Percentiles rank a stretch among this genome's conserved stretches.
These are phyloP conservation scores for Diplocarpon rosae DNA, from an alignment of 2,329 filamentous ascomycete genomes.

Conservation along the genomic window DNA sequence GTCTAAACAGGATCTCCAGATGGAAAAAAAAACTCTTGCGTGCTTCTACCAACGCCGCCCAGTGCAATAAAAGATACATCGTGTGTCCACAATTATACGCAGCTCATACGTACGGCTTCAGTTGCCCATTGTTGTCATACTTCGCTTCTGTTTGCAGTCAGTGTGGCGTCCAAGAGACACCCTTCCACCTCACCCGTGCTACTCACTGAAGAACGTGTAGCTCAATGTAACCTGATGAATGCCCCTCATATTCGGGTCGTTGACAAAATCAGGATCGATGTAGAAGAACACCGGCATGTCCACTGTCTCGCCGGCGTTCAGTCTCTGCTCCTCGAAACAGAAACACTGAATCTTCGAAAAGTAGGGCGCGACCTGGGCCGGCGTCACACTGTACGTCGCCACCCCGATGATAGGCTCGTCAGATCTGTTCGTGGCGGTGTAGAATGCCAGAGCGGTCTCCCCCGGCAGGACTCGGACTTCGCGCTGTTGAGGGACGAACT, in stretches of 20 bases:
- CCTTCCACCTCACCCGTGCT: not conserved
- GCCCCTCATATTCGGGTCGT: conserved; percentile 83
- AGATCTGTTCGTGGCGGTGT: conserved; percentile 88
- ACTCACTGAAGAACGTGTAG: conserved; percentile 97
- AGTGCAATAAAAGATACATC: not conserved
- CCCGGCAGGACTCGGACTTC: conserved; percentile 92
- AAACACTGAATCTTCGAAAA: conserved; percentile 99
- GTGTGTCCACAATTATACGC: not conserved
- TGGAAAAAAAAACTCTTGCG: too few relatives aligned
- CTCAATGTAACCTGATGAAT: conserved; percentile 92
- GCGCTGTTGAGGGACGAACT: conserved; percentile 91
- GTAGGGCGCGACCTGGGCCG: conserved; percentile 89
- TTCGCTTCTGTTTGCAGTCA: conserved; percentile 54
- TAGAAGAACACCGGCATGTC: conserved; percentile 99
- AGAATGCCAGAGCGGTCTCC: conserved; percentile 94
- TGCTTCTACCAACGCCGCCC: not conserved
- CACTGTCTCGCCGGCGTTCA: conserved; percentile 91
- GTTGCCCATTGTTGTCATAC: conserved; percentile 70
- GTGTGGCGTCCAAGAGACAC: conserved; percentile 10
- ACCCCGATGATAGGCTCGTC: conserved; percentile 93
- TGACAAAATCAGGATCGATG: conserved; percentile 88
- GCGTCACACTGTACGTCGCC: conserved; percentile 94
- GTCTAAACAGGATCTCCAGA: too few relatives aligned
- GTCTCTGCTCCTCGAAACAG: conserved; percentile 92
- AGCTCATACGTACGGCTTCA: conserved; percentile 29